Conservation (phyloP, 1,284 basidiomycete genomes). For the Irpex sp. region DNA sequence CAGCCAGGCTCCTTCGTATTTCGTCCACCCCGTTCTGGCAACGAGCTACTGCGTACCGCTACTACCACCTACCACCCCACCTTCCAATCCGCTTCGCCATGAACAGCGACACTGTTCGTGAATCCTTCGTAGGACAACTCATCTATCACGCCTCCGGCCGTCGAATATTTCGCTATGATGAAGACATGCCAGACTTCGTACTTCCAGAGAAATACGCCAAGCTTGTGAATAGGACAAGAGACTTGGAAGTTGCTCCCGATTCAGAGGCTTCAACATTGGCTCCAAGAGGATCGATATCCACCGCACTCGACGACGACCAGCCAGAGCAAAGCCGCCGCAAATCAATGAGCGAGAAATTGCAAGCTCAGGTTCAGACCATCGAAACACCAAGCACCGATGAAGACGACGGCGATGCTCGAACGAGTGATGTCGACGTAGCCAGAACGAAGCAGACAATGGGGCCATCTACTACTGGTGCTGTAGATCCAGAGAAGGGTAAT, state of each 20-base stretch:
- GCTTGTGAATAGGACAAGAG: not conserved
- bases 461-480: not conserved
- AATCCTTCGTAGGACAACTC: constrained; percentile 16
- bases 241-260: not conserved
- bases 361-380: not conserved
- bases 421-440: not conserved
- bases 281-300: not conserved
- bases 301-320: not conserved
- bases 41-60: too few relatives aligned
- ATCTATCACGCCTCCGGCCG: constrained; percentile 13
- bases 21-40: too few relatives aligned
- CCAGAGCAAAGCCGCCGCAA: not conserved
- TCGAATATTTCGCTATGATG: constrained; percentile 12
- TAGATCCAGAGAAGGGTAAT: not conserved
- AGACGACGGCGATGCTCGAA: not conserved
- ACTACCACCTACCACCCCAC: too few relatives aligned
- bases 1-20: too few relatives aligned
- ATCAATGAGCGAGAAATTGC: not conserved
- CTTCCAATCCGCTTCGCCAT: not conserved
- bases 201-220: constrained; percentile 7
- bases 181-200: constrained; percentile 11
- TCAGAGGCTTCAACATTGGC: not conserved
- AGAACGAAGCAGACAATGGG: not conserved
- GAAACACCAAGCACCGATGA: not conserved
- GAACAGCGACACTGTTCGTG: constrained; percentile 13